Base-by-base conservation (phyloP, 2,329 filamentous ascomycete species). In the Eurotiales sp. region DNA sequence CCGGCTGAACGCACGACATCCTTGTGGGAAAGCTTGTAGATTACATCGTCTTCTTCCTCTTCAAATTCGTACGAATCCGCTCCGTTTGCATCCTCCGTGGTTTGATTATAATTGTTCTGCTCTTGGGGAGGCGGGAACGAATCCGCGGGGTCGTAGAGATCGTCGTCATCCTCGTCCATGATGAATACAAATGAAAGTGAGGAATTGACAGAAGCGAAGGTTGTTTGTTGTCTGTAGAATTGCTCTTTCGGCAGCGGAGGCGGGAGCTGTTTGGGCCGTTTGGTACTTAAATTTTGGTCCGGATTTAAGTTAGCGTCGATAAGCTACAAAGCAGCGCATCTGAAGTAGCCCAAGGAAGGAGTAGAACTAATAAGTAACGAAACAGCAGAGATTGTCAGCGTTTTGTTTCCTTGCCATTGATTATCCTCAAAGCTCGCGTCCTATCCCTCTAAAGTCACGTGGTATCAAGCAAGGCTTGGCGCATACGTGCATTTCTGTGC, bases 101-200 rank as follows among this genome's bases (percentile, higher is more conserved):
- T 50, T 65, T 63, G 19, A 59, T 60, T 43, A 48, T 52, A 61
- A 22, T 34, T 47, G 52, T 66, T 67, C 14, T 64, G 61, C 12
- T 58, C 51, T 34, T 68, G 63, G 21, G 55, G 53, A 3, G 61
- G 53, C 10, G 67, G 63, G n/a, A 70, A 61, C 15, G 61, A 56
- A 49, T 73, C 71, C 14, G 65, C 62, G 15, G 72, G 71, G 50
- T 71, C 71, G 53, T 75, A 75, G 19, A 75, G 70, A 60, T 75
- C 72, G 55, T 75, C 72, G 15, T 75, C 72, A 51, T 74, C 71
- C 55, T 74, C 72, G n/a, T 74, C 72, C 68, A 74, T 74, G 44
- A 47, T 66, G 54, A 27, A 34, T 32, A 46, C 15, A 41, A n/a
- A 27, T n/a, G 14, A 17, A 14, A 22, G 14, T 23, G 22, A 27